Base-by-base conservation (phyloP, 1,284 basidiomycete species). In the Athelia psychrophila region DNA sequence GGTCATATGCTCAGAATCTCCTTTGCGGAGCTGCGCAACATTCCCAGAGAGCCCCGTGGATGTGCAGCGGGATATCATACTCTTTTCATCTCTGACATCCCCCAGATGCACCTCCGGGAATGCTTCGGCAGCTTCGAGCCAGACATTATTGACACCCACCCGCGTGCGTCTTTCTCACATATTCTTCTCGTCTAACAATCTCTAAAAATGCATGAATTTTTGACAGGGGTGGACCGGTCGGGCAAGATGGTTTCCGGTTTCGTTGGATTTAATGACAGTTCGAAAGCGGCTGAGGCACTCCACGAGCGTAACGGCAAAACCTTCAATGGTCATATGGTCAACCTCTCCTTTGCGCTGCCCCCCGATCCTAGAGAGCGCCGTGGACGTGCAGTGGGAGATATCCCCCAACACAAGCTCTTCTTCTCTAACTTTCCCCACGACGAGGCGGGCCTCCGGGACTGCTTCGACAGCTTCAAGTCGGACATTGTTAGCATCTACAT, bases 321-420 rank as follows among this genome's bases (percentile, higher is more conserved):
- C 53, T 53, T 81, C 49, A 55, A 66, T n/a, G 76, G 74, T 53
- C 73, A 79, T 38, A 66, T 73, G 53, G 48, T 80, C 24, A 53
- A 60, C 24, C 54, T 80, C 15, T 66, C 76, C 56, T 78, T 70
- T 50, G 68, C 71, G 25, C 49, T 60, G 24, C 8, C 19, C 2
- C 18, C 1, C 3, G n/a, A n/a, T n/a, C n/a, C n/a, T n/a, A n/a
- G n/a, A n/a, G n/a, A n/a, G 79, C 36, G 67, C 73, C 54, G 48
- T 80, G 23, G 52, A 60, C 24, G 54, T 80, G 15, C 66, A 76
- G 56, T 78, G 70, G 49, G 68, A 70, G 25, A 48, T 46, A 44
- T 52, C 4, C 77, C 78, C 15, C 63, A 51, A 33, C 61, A 70
- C 42, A 73, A 62, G n/a, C 65, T 82, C 20, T 73, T 70, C 58